A percentile compares a stretch with the other conserved stretches of the same genome.
These are phyloP conservation scores for Sugiyamaella chiloensis DNA, from an alignment of 805 yeast genomes.

Conservation along the genomic window DNA sequence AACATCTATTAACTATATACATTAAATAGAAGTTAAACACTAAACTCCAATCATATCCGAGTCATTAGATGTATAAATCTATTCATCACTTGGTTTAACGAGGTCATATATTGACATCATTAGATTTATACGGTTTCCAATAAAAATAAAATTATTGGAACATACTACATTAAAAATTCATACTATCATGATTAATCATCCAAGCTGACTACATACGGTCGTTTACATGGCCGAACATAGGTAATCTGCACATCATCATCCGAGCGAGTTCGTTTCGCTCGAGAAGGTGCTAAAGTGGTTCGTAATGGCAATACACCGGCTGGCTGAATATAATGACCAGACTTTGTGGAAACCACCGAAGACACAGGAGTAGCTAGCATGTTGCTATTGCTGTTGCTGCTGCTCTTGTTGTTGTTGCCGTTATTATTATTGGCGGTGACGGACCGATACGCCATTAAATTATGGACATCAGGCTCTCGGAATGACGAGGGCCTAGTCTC, in stretches of 20 bases:
- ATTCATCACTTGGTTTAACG: no score
- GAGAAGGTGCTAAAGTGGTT: neutral
- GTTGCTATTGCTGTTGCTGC: no score
- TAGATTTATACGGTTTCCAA: no score
- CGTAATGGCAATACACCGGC: neutral
- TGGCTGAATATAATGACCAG: neutral
- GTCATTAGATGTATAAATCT: no score
- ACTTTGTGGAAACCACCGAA: neutral
- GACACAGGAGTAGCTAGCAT: constrained; percentile 8
- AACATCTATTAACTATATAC: no score
- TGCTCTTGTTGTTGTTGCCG: no score
- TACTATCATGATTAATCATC: constrained; percentile 4
- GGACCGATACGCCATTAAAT: neutral
- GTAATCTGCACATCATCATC: constrained; percentile 2
- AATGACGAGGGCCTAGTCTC: neutral
- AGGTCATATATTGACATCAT: no score
- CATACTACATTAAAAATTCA: no score
- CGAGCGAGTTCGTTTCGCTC: neutral
- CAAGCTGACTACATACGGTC: constrained; percentile 7
- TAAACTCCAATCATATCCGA: no score
- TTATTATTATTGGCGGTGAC: neutral
- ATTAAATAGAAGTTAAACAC: no score
- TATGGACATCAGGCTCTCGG: neutral
- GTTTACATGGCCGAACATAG: constrained; percentile 9
- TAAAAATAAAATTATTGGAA: no score